Conservation (phyloP, 2,329 filamentous ascomycete species). For the Biscogniauxia marginata region DNA sequence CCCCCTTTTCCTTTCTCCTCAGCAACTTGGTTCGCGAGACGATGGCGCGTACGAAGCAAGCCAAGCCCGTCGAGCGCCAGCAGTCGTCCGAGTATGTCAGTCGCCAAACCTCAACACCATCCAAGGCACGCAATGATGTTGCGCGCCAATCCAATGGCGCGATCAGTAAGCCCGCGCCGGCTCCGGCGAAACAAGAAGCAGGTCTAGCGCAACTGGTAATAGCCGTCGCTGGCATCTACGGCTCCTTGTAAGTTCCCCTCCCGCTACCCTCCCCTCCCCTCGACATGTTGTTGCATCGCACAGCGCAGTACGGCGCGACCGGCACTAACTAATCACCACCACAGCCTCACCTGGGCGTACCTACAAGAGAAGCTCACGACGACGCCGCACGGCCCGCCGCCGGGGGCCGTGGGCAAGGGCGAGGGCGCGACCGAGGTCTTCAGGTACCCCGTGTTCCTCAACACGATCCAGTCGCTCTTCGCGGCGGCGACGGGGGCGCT, state of each 20-base stretch:
- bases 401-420: too few species aligned
- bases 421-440: conserved; percentile 72
- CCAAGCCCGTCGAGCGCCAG: conserved; percentile 61
- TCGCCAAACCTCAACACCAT: conserved; percentile 16
- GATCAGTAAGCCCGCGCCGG: conserved; percentile 10
- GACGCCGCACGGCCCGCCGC: conserved; percentile 71
- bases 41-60: conserved; percentile 74
- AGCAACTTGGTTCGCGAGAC: neutral
- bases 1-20: neutral
- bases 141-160: conserved; percentile 26
- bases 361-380: conserved; percentile 98
- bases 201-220: conserved; percentile 75
- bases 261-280: neutral
- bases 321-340: neutral
- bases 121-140: conserved; percentile 30
- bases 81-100: conserved; percentile 65
- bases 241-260: conserved; percentile 72
- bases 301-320: neutral
- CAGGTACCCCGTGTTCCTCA: conserved; percentile 91
- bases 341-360: conserved; percentile 87
- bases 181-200: conserved; percentile 45
- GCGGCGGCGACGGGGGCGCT: conserved; percentile 77
- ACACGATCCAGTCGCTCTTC: conserved; percentile 91
- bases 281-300: neutral
- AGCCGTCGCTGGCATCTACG: conserved; percentile 94